A percentile compares a stretch with the other conserved stretches of the same genome.
phyloP scores from a whole-genome alignment of 2,329 filamentous ascomycete species.

The Penicillium concentricum region DNA sequence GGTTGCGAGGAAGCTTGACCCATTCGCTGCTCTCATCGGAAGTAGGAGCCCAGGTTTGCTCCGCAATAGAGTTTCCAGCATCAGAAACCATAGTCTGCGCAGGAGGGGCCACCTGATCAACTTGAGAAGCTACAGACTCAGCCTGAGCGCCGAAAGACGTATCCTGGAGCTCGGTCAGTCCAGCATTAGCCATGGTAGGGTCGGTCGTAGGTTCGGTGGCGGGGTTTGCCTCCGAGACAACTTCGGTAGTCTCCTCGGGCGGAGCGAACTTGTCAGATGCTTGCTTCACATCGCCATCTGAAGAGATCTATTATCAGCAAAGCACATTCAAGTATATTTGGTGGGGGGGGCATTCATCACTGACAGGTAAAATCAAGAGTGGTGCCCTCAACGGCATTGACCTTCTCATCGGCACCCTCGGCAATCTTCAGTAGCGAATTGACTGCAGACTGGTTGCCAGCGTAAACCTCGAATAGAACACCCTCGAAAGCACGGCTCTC shows the following conservation, averaged over 20 bases:
- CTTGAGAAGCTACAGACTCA: constrained; percentile 28
- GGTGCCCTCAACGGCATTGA: constrained; percentile 57
- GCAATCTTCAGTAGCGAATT: constrained; percentile 60
- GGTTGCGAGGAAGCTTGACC: constrained; percentile 72
- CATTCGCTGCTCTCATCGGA: constrained; percentile 62
- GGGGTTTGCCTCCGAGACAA: constrained; percentile 29
- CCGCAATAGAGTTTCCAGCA: constrained; percentile 48
- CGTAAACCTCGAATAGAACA: constrained; percentile 62
- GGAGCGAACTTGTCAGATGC: constrained; percentile 46
- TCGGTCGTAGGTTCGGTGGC: constrained; percentile 46
- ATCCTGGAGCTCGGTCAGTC: constrained; percentile 58
- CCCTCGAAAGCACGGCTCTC: constrained; percentile 65
- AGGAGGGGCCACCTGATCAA: constrained; percentile 32
- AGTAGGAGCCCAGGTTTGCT: constrained; percentile 54
- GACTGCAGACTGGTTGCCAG: constrained; percentile 60
- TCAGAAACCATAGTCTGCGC: constrained; percentile 44
- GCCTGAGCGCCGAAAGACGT: constrained; percentile 55
- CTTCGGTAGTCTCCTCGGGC: constrained; percentile 34
- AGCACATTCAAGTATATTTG: not conserved
- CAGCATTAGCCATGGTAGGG: constrained; percentile 61
- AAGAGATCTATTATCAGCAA: constrained; percentile 4
- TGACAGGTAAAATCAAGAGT: constrained; percentile 57
- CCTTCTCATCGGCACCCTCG: constrained; percentile 57
- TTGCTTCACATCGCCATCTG: constrained; percentile 55
- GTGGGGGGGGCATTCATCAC: constrained; percentile 25